Conservation (phyloP, 192 early-diverging fungal species). For the Coemansia sp. region DNA sequence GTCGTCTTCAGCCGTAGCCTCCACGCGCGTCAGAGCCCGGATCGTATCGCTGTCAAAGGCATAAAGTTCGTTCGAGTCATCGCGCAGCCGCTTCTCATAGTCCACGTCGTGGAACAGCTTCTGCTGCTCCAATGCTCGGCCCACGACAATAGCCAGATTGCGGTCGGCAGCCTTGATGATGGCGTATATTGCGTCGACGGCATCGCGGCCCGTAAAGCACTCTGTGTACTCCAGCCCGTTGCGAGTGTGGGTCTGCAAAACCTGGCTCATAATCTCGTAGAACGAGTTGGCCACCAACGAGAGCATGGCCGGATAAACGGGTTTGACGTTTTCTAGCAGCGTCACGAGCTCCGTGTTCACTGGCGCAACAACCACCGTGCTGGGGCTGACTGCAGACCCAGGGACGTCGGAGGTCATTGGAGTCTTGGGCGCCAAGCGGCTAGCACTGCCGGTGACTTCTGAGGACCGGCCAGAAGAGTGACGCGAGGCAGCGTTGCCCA, state of each 20-base stretch:
- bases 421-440: constrained; percentile 3
- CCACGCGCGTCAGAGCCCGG: constrained; percentile 22
- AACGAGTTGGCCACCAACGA: constrained; percentile 72
- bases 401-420: constrained; percentile 5
- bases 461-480: constrained; percentile 6
- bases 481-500: constrained; percentile 1
- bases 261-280: constrained; percentile 58
- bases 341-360: constrained; percentile 40
- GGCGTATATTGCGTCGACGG: constrained; percentile 80
- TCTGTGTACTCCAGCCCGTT: constrained; percentile 83
- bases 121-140: constrained; percentile 88
- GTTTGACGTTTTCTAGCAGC: constrained; percentile 47
- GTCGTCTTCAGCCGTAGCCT: constrained; percentile 14
- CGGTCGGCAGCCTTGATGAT: constrained; percentile 86
- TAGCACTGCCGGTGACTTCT: neutral
- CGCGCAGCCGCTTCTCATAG: constrained; percentile 85
- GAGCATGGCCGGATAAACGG: constrained; percentile 76
- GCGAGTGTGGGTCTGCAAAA: constrained; percentile 66
- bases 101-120: constrained; percentile 91
- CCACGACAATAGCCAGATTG: constrained; percentile 84
- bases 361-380: constrained; percentile 7
- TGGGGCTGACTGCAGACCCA: neutral
- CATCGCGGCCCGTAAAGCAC: constrained; percentile 86
- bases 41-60: constrained; percentile 65
- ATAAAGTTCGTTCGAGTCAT: constrained; percentile 82